These are phyloP conservation scores for Leishmania turanica DNA, from an alignment of 208 protist genomes.

Conservation along the genomic window DNA sequence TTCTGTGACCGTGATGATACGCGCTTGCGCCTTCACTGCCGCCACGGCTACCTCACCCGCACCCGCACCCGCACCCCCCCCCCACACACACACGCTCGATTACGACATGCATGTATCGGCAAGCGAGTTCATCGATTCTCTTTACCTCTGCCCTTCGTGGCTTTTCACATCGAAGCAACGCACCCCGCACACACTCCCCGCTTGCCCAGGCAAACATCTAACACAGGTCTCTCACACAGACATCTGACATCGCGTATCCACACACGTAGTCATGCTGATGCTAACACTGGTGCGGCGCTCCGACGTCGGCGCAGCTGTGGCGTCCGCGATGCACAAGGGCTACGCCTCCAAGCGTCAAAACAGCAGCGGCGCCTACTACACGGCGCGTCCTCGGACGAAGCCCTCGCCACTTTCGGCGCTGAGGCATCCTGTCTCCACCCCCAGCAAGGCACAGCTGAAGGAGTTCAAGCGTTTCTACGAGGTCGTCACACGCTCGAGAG, in stretches of 20 bases:
- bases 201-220: not conserved
- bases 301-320: slow-evolving; percentile 7
- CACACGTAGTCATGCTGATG: slow-evolving; percentile 17
- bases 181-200: not conserved
- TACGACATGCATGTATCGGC: not conserved
- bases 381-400: slow-evolving; percentile 11
- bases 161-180: not conserved
- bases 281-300: slow-evolving; percentile 14
- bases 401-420: not conserved
- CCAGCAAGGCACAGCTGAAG: slow-evolving; percentile 13
- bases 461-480: slow-evolving; percentile 40
- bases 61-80: no score
- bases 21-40: not conserved
- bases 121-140: not conserved
- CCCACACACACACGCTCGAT: no score
- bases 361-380: slow-evolving; percentile 16
- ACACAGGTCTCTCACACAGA: not conserved
- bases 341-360: not conserved
- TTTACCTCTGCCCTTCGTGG: not conserved
- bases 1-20: not conserved
- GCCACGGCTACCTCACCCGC: not conserved
- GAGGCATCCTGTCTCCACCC: not conserved
- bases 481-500: slow-evolving; percentile 13
- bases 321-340: slow-evolving; percentile 5
- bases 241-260: no score